Percentiles rank a stretch among this genome's conserved stretches.
Evolutionary conservation across 441 rosid genomes (phyloP).

Genomic region (Cnidoscolus chayamansa): DNA sequence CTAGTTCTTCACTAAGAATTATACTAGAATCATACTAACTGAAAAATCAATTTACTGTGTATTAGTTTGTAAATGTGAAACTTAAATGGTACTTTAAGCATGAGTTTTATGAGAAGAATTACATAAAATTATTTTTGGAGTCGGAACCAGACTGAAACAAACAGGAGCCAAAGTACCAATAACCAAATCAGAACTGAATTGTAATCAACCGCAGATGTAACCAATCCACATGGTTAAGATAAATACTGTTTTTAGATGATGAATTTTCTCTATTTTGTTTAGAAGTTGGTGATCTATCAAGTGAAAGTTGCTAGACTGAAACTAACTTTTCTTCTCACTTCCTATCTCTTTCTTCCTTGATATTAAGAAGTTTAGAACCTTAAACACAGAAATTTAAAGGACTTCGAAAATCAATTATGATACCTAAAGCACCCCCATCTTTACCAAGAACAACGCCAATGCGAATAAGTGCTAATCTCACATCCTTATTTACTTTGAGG

Average conservation of each 20-base stretch:
- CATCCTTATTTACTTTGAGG: conserved; percentile 65
- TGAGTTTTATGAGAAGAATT: too few relatives aligned
- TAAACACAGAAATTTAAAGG: neutral
- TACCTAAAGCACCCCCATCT: conserved; percentile 98
- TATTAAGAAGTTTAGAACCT: neutral
- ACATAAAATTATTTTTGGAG: too few relatives aligned
- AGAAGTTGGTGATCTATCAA: conserved; percentile 2
- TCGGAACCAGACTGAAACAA: too few relatives aligned
- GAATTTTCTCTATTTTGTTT: neutral
- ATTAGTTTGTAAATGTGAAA: too few relatives aligned
- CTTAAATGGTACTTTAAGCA: too few relatives aligned
- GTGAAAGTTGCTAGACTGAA: neutral
- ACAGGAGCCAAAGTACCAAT: too few relatives aligned
- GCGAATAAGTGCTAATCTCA: conserved; percentile 77
- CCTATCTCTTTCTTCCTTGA: neutral
- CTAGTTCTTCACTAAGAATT: too few relatives aligned
- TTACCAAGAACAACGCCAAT: conserved; percentile 95
- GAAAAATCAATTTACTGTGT: too few relatives aligned
- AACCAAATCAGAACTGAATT: too few relatives aligned
- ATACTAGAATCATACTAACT: too few relatives aligned
- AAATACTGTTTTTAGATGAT: neutral
- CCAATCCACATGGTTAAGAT: neutral
- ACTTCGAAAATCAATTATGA: conserved; percentile 4
- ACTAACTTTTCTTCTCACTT: neutral
- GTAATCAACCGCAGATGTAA: too few relatives aligned